These are phyloP conservation scores for Kokia cookei DNA, from an alignment of 441 rosid genomes.

Conservation along the genomic window DNA sequence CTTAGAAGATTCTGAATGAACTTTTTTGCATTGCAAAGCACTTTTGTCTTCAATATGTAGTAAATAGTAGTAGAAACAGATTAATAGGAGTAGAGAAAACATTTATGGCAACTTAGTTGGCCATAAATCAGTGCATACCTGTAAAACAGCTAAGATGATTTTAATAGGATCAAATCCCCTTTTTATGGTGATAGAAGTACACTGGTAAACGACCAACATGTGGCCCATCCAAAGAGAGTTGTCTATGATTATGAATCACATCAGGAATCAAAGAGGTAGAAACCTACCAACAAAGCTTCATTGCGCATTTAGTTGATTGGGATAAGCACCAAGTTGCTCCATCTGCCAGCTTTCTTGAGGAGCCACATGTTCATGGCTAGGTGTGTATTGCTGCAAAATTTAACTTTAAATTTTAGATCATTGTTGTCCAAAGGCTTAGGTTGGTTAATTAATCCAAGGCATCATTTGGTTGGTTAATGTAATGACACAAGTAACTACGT, in stretches of 20 bases:
- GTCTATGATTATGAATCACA: slow-evolving; percentile 29
- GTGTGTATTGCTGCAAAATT: slow-evolving; percentile 60
- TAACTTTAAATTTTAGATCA: neutral
- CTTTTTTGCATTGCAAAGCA: slow-evolving; percentile 10
- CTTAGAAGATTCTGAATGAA: slow-evolving; percentile 9
- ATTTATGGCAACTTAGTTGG: slow-evolving; percentile 17
- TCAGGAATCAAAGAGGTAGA: slow-evolving; percentile 25
- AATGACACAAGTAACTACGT: too few relatives aligned
- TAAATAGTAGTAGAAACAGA: slow-evolving; percentile 1
- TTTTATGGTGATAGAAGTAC: slow-evolving; percentile 16
- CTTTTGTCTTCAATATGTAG: slow-evolving; percentile 3
- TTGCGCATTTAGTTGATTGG: slow-evolving; percentile 33
- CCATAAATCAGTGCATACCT: slow-evolving; percentile 15
- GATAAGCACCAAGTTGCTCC: slow-evolving; percentile 60
- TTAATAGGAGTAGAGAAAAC: slow-evolving; percentile 6
- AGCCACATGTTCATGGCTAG: slow-evolving; percentile 67
- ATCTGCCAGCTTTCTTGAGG: slow-evolving; percentile 86
- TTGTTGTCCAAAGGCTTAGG: neutral
- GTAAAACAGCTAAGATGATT: slow-evolving; percentile 21
- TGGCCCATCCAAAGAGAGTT: slow-evolving; percentile 22
- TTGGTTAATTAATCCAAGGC: neutral
- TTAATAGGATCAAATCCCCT: slow-evolving; percentile 14
- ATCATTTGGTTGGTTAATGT: too few relatives aligned
- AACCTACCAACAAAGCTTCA: slow-evolving; percentile 33
- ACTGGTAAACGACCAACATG: slow-evolving; percentile 10